Evolutionary conservation across 1,139 yeast species (phyloP), one percentile per base, ranked within the genome.

Genomic region (Kurtzmaniella quercitrusa): DNA sequence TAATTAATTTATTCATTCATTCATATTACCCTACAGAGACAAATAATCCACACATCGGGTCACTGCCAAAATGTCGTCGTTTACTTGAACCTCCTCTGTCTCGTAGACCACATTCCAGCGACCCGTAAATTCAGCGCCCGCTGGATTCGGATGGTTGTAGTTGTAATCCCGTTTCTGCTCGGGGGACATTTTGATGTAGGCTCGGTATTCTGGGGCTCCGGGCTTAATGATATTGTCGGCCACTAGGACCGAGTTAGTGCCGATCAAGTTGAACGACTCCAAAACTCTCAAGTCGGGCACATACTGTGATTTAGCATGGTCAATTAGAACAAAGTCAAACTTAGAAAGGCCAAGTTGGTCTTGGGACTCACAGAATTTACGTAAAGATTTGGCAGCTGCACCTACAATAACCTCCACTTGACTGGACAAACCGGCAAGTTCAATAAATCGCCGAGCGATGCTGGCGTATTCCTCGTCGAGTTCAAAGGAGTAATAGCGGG

Each of bases 81-180:
- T 42, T 4, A 53, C 51, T 12, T 48, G 48, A 6, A 55, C 46
- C 14, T 66, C 57, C 16, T 59, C 45, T 0, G 73, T 57, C 3
- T 69, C 66, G 50, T 75, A 75, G 21, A 68, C 40, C n/a, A 72
- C 52, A 41, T 73, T 68, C 79, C 78, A 73, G 41, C 70, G 59
- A 0, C 79, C 79, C 1, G 54, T 44, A 48, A 51, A 69, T 31
- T 54, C 46, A 9, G 46, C 45, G 6, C 73, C 74, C 40, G 59
- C 62, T 5, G 53, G 46, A 44, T 70, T 72, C 4, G 45, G 50
- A 11, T 48, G 51, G 1, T 43, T 43, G 3, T 46, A 43, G 44
- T 68, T 70, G 51, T 56, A 62, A 10, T 52, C 53, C 37, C 62
- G 56, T 49, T 65, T 68, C 46, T 63, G 66, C 44, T 65, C 61